Evolutionary conservation across 345 rosid species (phyloP).

Genomic region (Geranium brycei): DNA sequence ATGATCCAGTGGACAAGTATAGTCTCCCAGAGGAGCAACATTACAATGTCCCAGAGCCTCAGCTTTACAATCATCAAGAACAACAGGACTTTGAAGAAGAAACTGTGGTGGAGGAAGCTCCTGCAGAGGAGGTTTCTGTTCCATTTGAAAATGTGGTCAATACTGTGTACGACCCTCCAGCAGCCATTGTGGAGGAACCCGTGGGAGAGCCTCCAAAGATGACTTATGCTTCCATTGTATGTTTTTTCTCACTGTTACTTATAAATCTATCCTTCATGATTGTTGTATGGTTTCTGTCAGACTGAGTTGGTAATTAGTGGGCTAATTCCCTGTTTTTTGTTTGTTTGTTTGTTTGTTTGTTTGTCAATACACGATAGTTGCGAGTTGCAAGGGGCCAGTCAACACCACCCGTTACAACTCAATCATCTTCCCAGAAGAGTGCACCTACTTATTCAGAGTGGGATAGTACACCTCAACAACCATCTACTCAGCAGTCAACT

Average conservation of each 20-base stretch:
- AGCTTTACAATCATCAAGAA: too few relatives aligned
- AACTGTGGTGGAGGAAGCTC: conserved; percentile 44
- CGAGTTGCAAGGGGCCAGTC: conserved; percentile 49
- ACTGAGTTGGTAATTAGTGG: conserved; percentile 3
- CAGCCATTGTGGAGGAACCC: conserved; percentile 44
- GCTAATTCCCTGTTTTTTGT: background rate
- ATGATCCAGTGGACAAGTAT: conserved; percentile 53
- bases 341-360: conserved; percentile 14
- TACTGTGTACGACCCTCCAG: conserved; percentile 31
- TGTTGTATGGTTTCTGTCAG: background rate
- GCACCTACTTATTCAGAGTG: conserved; percentile 52
- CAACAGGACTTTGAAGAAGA: conserved; percentile 42
- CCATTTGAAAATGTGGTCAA: conserved; percentile 23
- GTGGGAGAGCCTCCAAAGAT: conserved; percentile 50
- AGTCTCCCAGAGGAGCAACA: conserved; percentile 17
- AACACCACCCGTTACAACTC: conserved; percentile 36
- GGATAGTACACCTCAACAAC: conserved; percentile 27
- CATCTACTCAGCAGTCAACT: conserved; percentile 45
- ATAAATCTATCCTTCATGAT: too few relatives aligned
- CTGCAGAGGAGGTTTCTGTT: conserved; percentile 35
- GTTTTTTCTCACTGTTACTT: conserved; percentile 12
- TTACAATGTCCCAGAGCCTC: conserved; percentile 35
- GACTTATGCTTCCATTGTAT: conserved; percentile 87
- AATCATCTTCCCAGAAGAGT: conserved; percentile 31
- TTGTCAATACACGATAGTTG: conserved; percentile 28